Base-by-base conservation (phyloP, 2,329 filamentous ascomycete genomes). In the Balansia obtecta region DNA sequence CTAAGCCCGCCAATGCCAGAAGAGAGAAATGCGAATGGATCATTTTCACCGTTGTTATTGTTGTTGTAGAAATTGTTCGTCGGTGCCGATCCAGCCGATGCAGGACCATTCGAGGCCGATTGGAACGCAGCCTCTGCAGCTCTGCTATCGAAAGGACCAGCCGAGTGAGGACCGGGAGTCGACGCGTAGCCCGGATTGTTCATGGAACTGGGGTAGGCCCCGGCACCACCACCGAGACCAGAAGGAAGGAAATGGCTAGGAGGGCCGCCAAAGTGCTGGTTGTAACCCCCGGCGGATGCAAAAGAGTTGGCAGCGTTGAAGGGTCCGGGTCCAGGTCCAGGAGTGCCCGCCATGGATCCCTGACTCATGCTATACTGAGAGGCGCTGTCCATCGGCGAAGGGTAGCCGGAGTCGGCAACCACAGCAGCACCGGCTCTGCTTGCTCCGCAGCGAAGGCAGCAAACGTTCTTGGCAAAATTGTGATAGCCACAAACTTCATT, bases 391-490 rank as follows among this genome's bases (percentile, higher is more conserved):
- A 96, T 95, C 18, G 87, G 84, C 11, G 88, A 90, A 13, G 88
- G 85, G 69, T 93, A 95, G 42, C 87, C 88, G 39, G 89, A 91
- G 67, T 97, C 93, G 32, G 91, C 91, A 52, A 97, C 88, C 47
- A 98, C 87, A 15, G 91, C 90, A 52, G 93, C 93, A 55, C 87
- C 88, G 54, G 91, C 91, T 60, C 93, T 88, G 67, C 89, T 94
- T 49, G 91, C 93, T 66, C 93, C 93, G 65, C 93, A 98, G 53
- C 93, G 87, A 55, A 98, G 80, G 69, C 93, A 98, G 70, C 88
- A 95, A 52, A 97, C 91, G 62, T 98, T 98, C 80, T 98, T 98
- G 54, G 93, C 93, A 65, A 98, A 98, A 73, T 98, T 98, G 75
- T 98, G 93, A 69, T 98, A 98, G 52, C 87, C 88, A 66, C 93